A percentile compares a stretch with the other conserved stretches of the same genome.
Conservation (phyloP, 1,284 basidiomycete genomes). For the Puccinia triticina region DNA sequence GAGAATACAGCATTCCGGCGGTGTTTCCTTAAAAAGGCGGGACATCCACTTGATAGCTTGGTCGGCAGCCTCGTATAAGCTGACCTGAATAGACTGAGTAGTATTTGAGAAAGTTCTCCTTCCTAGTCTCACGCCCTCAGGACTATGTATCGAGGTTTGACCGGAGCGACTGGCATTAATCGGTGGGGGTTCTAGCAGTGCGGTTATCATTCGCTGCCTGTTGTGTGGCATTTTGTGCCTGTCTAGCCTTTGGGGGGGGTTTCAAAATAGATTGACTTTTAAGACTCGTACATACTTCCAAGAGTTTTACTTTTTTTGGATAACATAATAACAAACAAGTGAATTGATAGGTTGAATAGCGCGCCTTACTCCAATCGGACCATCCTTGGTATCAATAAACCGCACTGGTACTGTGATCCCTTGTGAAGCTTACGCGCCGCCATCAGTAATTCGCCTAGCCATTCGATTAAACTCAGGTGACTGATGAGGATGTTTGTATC, state of each 20-base stretch:
- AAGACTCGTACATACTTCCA: not conserved
- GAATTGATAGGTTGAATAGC: not conserved
- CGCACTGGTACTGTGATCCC: constrained; percentile 7
- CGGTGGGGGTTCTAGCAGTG: constrained; percentile 22
- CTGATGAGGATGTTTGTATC: constrained; percentile 43
- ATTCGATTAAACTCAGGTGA: constrained; percentile 36
- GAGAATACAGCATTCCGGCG: constrained; percentile 1
- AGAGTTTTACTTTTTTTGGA: not conserved
- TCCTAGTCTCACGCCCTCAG: not conserved
- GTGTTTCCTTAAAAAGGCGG: constrained; percentile 15
- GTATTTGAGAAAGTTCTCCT: not conserved
- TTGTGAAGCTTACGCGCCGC: constrained; percentile 23
- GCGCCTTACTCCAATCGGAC: constrained; percentile 32
- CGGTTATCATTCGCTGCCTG: constrained; percentile 25
- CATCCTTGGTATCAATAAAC: constrained; percentile 36
- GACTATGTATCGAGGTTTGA: constrained; percentile 32
- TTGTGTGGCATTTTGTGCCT: constrained; percentile 38
- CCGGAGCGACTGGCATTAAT: not conserved
- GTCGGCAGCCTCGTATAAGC: constrained; percentile 33
- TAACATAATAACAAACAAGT: not conserved
- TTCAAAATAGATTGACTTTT: not conserved
- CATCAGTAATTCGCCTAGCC: constrained; percentile 25
- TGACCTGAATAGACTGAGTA: constrained; percentile 20
- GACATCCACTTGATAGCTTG: constrained; percentile 41
- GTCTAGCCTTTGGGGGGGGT: constrained; percentile 27